Evolutionary conservation across 2,329 filamentous ascomycete genomes (phyloP), one percentile per base, ranked within the genome.

Genomic region (Shiraia sp.): DNA sequence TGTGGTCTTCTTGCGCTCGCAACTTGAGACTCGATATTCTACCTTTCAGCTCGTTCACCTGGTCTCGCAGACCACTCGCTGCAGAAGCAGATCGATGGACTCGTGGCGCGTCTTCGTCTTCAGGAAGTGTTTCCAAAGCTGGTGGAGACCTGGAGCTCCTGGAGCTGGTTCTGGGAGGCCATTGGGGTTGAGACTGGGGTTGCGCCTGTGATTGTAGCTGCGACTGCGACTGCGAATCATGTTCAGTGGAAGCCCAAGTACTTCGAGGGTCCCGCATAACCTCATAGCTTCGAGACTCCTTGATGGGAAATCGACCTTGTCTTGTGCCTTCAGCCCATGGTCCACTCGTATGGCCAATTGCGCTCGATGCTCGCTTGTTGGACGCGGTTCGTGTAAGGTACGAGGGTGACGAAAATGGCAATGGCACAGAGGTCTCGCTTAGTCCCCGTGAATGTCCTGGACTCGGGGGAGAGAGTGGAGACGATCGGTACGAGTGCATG

Each of bases 21-120:
- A 90, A 83, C 55, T 88, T 86, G 29, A 96, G 70, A 12, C 77
- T 86, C 1, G 89, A 91, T 25, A 96, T 90, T 59, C 90, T 89
- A 45, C 87, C 88, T 62, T 90, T 91, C 32, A 96, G 76, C 38
- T 87, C 89, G 41, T 87, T 84, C 80, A 96, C 88, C 65, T 95
- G 90, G 52, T 90, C 86, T 46, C 89, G 88, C 30, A 96, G 75
- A 59, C 83, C 81, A 7, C 85, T 82, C 61, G 85, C 79, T n/a
- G 83, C 83, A 1, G 89, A 92, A 10, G 83, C 77, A 2, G 87
- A 85, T 13, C 88, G 79, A 17, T 79, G 79, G 7, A 86, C 69
- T 1, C 41, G 58, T 24, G 55, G 53, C n/a, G 41, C 47, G 12
- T 55, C 55, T 17, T 60, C 63, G 25, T 73, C 71, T 47, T 76